A percentile compares a stretch with the other conserved stretches of the same genome.
Evolutionary conservation across 192 early-diverging fungal species (phyloP).

Genomic region (Linnemannia zychae): DNA sequence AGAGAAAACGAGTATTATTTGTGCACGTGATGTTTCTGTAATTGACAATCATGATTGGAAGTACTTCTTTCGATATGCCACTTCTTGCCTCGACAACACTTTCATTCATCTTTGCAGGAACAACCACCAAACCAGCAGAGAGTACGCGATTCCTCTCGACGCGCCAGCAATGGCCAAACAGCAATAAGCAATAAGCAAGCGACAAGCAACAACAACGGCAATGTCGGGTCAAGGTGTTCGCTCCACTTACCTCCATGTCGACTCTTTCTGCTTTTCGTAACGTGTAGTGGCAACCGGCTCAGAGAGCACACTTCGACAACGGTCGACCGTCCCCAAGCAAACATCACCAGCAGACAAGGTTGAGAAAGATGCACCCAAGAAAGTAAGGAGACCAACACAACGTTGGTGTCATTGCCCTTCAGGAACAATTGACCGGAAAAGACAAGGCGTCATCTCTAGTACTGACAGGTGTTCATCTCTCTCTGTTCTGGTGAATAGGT

Average conservation of each 20-base stretch:
- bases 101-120: not conserved
- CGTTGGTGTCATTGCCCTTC: not conserved
- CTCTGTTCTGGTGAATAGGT: slow-evolving; percentile 6
- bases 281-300: slow-evolving; percentile 20
- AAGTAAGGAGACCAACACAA: not conserved
- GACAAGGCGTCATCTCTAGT: not conserved
- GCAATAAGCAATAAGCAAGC: not conserved
- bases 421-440: not conserved
- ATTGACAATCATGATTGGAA: not conserved
- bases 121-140: not conserved
- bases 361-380: slow-evolving; percentile 11
- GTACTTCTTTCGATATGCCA: no score
- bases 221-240: not conserved
- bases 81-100: not conserved
- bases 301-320: slow-evolving; percentile 31
- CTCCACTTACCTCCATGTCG: not conserved
- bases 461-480: not conserved
- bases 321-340: slow-evolving; percentile 13
- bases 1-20: not conserved
- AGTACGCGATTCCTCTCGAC: not conserved
- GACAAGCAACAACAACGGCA: not conserved
- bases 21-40: not conserved
- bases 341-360: not conserved
- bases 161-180: not conserved
- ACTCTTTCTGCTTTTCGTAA: not conserved